Conservation (phyloP, 163 green algal species). For the Scenedesmus sp. region DNA sequence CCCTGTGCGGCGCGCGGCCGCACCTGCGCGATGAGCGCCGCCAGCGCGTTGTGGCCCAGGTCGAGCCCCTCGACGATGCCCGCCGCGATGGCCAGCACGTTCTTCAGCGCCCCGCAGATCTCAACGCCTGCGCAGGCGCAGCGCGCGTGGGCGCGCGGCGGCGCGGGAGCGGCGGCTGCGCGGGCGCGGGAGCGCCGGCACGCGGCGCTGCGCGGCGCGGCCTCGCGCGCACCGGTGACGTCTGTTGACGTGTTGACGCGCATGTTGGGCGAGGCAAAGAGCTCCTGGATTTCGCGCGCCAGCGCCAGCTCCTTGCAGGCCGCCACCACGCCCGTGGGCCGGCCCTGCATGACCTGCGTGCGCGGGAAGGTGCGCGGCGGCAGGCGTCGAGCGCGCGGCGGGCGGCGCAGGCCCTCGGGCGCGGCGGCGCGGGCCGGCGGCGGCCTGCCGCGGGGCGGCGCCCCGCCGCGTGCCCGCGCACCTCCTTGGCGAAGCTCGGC, state of each 20-base stretch:
- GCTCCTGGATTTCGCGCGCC: conserved; percentile 71
- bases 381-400: too few species aligned
- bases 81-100: conserved; percentile 98
- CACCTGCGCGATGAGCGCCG: conserved; percentile 79
- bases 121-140: conserved; percentile 66
- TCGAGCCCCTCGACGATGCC: conserved; percentile 97
- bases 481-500: conserved; percentile 94
- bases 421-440: conserved; percentile 90
- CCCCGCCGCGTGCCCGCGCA: conserved; percentile 60
- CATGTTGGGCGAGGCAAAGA: conserved; percentile 91
- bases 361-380: too few species aligned
- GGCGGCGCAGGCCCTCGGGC: too few species aligned
- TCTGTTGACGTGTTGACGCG: conserved; percentile 95
- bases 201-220: neutral
- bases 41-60: conserved; percentile 96
- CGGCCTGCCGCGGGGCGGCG: conserved; percentile 75
- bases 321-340: conserved; percentile 85
- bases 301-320: conserved; percentile 82
- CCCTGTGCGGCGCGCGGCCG: too few species aligned
- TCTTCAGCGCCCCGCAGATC: conserved; percentile 98
- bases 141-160: neutral
- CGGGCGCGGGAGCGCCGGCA: too few species aligned
- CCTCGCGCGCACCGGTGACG: conserved; percentile 81
- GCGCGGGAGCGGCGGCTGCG: neutral
- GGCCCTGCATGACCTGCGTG: conserved; percentile 91